Conservation (phyloP, 495 filamentous ascomycete species). For the Hypomontagnella submonticulosa region DNA sequence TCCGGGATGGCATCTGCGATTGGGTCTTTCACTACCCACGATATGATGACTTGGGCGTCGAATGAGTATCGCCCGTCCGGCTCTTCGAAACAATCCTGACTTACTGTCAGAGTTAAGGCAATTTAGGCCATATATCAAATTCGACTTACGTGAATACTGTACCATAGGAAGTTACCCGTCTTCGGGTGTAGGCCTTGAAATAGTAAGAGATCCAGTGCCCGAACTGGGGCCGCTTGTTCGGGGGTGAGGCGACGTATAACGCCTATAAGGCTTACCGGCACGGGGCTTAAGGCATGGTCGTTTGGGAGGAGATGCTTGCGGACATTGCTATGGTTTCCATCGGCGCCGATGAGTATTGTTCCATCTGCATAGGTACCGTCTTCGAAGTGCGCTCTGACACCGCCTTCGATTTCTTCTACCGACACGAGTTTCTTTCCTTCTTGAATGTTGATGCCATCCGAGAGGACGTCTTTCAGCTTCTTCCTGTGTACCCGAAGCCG, state of each 20-base stretch:
- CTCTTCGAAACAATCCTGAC: conserved; percentile 15
- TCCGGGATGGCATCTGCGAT: conserved; percentile 27
- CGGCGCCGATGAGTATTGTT: conserved; percentile 64
- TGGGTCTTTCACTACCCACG: conserved; percentile 40
- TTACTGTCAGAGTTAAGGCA: background rate
- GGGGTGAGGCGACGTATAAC: conserved; percentile 55
- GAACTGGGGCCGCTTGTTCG: conserved; percentile 54
- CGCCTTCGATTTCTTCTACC: conserved; percentile 49
- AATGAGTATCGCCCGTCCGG: conserved; percentile 43
- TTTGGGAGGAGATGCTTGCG: conserved; percentile 49
- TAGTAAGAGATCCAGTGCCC: conserved; percentile 65
- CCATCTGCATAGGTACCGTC: conserved; percentile 63
- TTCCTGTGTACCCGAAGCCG: conserved; percentile 63
- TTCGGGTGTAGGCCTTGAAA: conserved; percentile 70
- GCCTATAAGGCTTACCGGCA: conserved; percentile 64
- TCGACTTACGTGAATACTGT: conserved; percentile 51
- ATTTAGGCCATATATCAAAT: conserved; percentile 1
- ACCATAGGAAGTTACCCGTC: conserved; percentile 65
- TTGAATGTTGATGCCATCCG: conserved; percentile 61
- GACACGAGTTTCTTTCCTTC: conserved; percentile 59
- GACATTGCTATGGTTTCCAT: conserved; percentile 62
- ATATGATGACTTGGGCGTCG: conserved; percentile 45
- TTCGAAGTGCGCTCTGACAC: conserved; percentile 60
- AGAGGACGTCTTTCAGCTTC: conserved; percentile 59
- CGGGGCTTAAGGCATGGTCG: conserved; percentile 50